Evolutionary conservation across 1,284 basidiomycete genomes (phyloP), one percentile per base, ranked within the genome.

Genomic region (Termitomyces sp.): DNA sequence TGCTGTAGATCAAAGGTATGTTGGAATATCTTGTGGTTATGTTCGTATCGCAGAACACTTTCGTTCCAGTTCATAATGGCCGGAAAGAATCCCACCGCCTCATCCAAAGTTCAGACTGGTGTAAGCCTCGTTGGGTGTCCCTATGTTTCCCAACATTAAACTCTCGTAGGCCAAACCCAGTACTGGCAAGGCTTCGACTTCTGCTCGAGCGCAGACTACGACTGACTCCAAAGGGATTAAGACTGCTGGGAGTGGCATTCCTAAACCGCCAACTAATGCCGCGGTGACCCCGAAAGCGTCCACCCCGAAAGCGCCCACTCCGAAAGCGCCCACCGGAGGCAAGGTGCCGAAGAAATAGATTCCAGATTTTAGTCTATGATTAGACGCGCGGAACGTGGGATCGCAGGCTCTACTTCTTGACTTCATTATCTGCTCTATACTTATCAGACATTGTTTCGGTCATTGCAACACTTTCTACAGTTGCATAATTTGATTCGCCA

Each of bases 341-440:
- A 57, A 57, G 30, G 46, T 10, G 34, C 4, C 43, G 19, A 55
- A 49, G 53, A 57, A 56, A 37, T 56, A 37, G 44, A 35, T 35
- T 24, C 1, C 16, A 24, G 14, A 18, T 30, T 2, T 16, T 19
- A 33, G 11, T 45, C 19, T 33, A n/a, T 30, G 33, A 18, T 21
- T 33, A n/a, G 30, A 45, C 31, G 18, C 19, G 38, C 10, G 19
- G 28, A 39, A 11, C 19, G 10, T 44, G 30, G 11, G 3, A 7
- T 31, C 6, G 41, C 5, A n/a, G n/a, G n/a, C 21, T n/a, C 9
- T n/a, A 24, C 30, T 26, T 9, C 24, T 33, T 49, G 26, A 39
- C 38, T n/a, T 31, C 14, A 41, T 34, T 21, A 18, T n/a, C 28
- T 40, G 13, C 38, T 37, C 14, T 40, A n/a, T 46, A 46, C 41